phyloP scores from a whole-genome alignment of 1,284 basidiomycete species.

The Ganoderma lingzhi region DNA sequence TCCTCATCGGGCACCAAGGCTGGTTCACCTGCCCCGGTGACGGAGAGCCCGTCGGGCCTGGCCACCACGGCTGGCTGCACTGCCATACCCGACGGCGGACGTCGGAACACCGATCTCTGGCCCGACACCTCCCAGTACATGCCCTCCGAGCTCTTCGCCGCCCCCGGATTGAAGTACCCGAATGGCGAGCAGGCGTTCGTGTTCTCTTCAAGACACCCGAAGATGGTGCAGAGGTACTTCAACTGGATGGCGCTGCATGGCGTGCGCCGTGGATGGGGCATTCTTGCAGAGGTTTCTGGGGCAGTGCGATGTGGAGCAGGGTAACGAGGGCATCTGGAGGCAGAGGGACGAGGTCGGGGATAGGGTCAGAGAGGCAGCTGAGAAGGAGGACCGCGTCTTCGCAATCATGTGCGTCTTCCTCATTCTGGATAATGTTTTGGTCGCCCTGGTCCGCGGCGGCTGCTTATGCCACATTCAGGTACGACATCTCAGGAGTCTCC shows the following conservation, averaged over 20 bases:
- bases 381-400: conserved; percentile 77
- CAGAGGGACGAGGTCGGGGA: conserved; percentile 78
- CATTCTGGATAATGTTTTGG: not conserved
- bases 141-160: conserved; percentile 71
- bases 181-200: conserved; percentile 66
- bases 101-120: conserved; percentile 76
- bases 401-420: conserved; percentile 71
- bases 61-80: conserved; percentile 87
- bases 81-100: conserved; percentile 75
- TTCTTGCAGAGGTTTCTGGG: conserved; percentile 79
- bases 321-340: conserved; percentile 60
- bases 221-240: conserved; percentile 79
- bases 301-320: conserved; percentile 61
- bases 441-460: not conserved
- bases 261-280: conserved; percentile 77
- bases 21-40: conserved; percentile 62
- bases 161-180: conserved; percentile 66
- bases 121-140: conserved; percentile 77
- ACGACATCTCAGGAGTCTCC: conserved; percentile 77
- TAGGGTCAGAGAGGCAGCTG: conserved; percentile 73
- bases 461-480: conserved; percentile 53
- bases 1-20: conserved; percentile 84
- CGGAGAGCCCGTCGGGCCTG: conserved; percentile 57
- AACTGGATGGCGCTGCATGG: conserved; percentile 83
- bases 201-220: conserved; percentile 78